Base-by-base conservation (phyloP, 352 stramenopile genomes). In the Phytophthora hibernalis region DNA sequence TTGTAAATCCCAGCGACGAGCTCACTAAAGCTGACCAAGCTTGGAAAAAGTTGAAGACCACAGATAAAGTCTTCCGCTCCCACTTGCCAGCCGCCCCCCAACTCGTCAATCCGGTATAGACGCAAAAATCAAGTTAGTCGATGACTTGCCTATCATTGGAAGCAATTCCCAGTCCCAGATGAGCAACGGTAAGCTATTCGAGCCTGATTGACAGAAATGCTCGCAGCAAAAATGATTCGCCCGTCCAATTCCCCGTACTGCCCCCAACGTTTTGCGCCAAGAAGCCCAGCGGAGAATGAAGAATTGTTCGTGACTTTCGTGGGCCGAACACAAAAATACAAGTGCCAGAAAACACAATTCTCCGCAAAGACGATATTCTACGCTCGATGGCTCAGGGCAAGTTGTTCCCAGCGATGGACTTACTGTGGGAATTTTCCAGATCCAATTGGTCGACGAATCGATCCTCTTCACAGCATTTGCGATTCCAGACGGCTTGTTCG, bases 401-500 rank as follows among this genome's bases (percentile, higher is more conserved):
- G 18, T 1, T 53, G 1, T 57, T 68, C 15, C 58, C 45, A 4
- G 30, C 52, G 1, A 52, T 68, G 51, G 61, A 54, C 26, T 13
- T 62, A 0, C 12, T 56, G 0, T 68, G 52, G 43, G 44, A 18
- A 18, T 62, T 68, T 63, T 33, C 13, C 52, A 68, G 7, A 35
- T 68, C 7, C n/a, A 26, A 7, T 30, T 63, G 1, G 1, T 8
- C 8, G 44, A 68, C 11, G 18, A 53, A 0, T 44, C 42, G 0
- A 60, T 67, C 4, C 59, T 42, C 7, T 65, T 30, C 20, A 65
- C 57, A 28, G 45, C 45, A 5, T 59, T 59, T 37, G 26, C 58
- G 3, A 60, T 42, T 0, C 49, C 59, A 16, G 49, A 54, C n/a
- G 49, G 59, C 1, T 21, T 67, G 7, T 59, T 49, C 22, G 50